Evolutionary conservation across 1,139 yeast genomes (phyloP), one percentile per base, ranked within the genome.

Genomic region (Casaregolazyma lundiana): DNA sequence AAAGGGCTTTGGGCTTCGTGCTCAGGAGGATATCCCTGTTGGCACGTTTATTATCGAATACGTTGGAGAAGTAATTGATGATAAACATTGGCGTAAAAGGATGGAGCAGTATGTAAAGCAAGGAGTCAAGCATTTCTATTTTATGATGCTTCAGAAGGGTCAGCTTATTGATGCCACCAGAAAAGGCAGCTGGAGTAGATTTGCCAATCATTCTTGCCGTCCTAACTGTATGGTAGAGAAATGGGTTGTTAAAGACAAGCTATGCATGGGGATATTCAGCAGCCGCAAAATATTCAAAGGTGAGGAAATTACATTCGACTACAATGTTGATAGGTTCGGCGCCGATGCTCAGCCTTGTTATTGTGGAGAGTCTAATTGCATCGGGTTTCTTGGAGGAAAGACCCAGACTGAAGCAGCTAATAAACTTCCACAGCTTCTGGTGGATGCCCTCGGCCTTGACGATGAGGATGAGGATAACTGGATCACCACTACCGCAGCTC

Each of bases 211-310:
- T 66, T 87, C 96, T 16, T 92, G 98, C 66, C 80, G 77, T 55
- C 97, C 98, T 4, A 92, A 92, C 66, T 92, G 96, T 16, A 88
- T 78, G 60, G 96, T 92, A 38, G 97, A 90, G 65, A 92, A 92
- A 68, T 92, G 98, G 98, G 94, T 89, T 16, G 97, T 92, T 13
- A 92, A 90, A 17, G 87, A 85, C 53, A 84, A 86, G 62, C 73
- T 88, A 51, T 76, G 89, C 56, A 92, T 92, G 97, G 98, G 98
- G 34, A 86, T 92, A 19, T 92, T 92, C 64, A 87, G 97, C 45
- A 84, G 85, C 57, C 72, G 95, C 53, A 67, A 71, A 29, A 87
- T 92, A 47, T 49, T 57, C n/a, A 66, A 67, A 47, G 96, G 96
- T 41, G 97, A 92, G 65, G 98, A 92, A 63, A 80, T 92, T 53